Evolutionary conservation across 2,329 filamentous ascomycete genomes (phyloP), one percentile per base, ranked within the genome.

Genomic region (Fusarium sp.): DNA sequence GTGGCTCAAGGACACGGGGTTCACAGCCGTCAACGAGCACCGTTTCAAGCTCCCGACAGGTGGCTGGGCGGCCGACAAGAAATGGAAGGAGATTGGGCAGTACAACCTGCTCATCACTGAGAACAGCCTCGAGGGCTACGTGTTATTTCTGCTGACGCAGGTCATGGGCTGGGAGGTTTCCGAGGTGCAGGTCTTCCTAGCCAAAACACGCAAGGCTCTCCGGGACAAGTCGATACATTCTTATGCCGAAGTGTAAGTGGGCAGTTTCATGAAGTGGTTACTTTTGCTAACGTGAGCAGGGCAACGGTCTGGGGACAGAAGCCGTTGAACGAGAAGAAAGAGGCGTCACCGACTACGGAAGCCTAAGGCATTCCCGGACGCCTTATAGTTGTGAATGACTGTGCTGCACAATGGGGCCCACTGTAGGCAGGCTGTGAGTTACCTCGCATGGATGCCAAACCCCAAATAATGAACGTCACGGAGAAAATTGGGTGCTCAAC

Each of bases 41-140:
- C 67, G 73, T 18, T 73, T 77, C 58, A 81, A 80, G 74, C 64
- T 80, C 37, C 76, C 77, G 2, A 39, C 77, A 10, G 74, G 74
- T 9, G 69, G 64, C 11, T 78, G 77, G 79, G 63, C 78, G 1
- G 72, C 70, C 11, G 77, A 79, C 18, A 67, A 70, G 7, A 70
- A 73, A 20, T 65, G 54, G 39, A 77, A 78, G n/a, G 73, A 80
- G n/a, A 50, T 80, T 9, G 72, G 75, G 0, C 73, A 80, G 43
- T 83, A 79, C 59, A 77, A 77, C 4, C 76, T 80, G 0, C 35
- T 79, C 18, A 79, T 81, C 6, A 73, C 48, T 2, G 48, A 54
- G 18, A 54, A 31, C 48, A 54, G 48, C 18, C 48, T 54, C 27
- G 48, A 54, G 27, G 48, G 48, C 3, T 54, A 54, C 0, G 48